Evolutionary conservation across 306 rosid species (phyloP).

Genomic region (Castanea crenata): DNA sequence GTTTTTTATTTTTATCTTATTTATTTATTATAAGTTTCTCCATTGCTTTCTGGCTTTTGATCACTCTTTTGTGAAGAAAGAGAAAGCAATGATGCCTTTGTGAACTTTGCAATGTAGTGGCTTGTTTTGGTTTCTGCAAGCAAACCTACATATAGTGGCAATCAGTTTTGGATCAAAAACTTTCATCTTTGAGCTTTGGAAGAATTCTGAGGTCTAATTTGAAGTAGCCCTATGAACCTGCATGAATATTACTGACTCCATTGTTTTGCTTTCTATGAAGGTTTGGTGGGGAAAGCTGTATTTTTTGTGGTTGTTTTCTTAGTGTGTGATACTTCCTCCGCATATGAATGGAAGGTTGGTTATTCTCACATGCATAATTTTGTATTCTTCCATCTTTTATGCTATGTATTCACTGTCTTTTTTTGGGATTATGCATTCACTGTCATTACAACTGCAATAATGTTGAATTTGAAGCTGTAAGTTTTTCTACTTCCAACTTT

Average conservation of each 20-base stretch:
- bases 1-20: slow-evolving; percentile 14
- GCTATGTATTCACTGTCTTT: not conserved
- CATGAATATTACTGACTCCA: slow-evolving; percentile 2
- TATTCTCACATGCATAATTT: slow-evolving; percentile 8
- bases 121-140: slow-evolving; percentile 28
- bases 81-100: slow-evolving; percentile 11
- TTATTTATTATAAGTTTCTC: too few relatives aligned
- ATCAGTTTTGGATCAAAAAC: slow-evolving; percentile 13
- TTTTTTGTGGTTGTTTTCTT: slow-evolving; percentile 13
- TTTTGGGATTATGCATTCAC: not conserved
- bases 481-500: not conserved
- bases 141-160: slow-evolving; percentile 22
- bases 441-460: not conserved
- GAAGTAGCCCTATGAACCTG: slow-evolving; percentile 25
- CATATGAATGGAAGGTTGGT: slow-evolving; percentile 37
- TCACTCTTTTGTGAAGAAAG: slow-evolving; percentile 30
- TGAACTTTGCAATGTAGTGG: slow-evolving; percentile 27
- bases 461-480: not conserved
- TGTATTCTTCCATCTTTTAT: not conserved
- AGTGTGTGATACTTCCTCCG: slow-evolving; percentile 27
- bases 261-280: slow-evolving; percentile 9
- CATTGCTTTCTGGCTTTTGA: slow-evolving; percentile 27
- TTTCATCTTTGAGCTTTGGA: slow-evolving; percentile 3
- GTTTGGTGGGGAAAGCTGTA: slow-evolving; percentile 4
- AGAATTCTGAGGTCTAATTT: slow-evolving; percentile 15